Evolutionary conservation across 164 flowering plant genomes (phyloP), one percentile per base, ranked within the genome.

Genomic region (Aristolochia contorta): DNA sequence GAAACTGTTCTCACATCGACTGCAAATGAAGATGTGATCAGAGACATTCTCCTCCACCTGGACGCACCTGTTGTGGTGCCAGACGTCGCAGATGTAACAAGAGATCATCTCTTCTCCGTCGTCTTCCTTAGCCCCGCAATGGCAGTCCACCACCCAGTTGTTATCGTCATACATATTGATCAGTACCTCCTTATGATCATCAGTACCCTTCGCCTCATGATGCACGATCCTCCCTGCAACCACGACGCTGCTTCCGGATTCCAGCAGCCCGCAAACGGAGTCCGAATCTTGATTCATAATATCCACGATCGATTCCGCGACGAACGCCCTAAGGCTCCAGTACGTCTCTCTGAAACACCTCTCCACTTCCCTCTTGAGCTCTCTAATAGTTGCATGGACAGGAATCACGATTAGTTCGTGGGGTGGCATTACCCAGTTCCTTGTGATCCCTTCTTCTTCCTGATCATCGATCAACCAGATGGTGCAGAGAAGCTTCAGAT

Each of bases 11-110:
- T 92, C 98, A 55, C 97, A 92, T 14, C 78, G 62, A 10, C 52
- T 76, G 70, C 97, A 92, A 15, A 89, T 72, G 71, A 83, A 90
- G 61, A 93, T 84, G 33, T 54, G 70, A n/a, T n/a, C n/a, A 0
- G 98, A 92, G 59, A 81, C 60, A 56, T 81, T 82, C 47, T 82
- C 84, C 0, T 82, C 79, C 5, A 88, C 74, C 25, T 69, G 53
- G 54, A 75, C 87, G 69, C 99, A 93, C 12, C 91, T 70, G 1
- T 77, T 83, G 58, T 93, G 99, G 60, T 87, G 94, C 87, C 89
- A 78, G 55, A 82, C 85, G 57, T 88, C 96, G 60, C 99, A 93
- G 18, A 90, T 80, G 65, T 90, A 97, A 62, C 99, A 93, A 0
- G 77, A 64, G 5, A 90, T 72, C 91, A 86, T 78, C 66, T 83